Conservation (phyloP, 768 basidiomycete genomes). For the Fomitopsis serialis region DNA sequence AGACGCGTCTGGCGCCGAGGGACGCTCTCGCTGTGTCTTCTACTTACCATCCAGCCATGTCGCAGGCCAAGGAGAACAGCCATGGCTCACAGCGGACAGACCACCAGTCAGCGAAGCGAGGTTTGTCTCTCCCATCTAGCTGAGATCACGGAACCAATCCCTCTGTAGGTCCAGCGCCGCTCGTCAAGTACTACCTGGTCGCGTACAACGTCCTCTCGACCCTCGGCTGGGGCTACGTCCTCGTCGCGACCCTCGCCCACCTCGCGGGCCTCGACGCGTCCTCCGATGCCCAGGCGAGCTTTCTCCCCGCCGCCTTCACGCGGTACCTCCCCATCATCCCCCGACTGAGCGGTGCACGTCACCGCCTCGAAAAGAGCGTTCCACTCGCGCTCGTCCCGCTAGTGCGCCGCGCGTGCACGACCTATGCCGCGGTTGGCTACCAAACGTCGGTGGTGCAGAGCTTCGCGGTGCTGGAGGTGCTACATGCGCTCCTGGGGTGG, state of each 20-base stretch:
- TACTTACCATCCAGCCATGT: neutral
- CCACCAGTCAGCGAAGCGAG: neutral
- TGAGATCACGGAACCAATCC: neutral
- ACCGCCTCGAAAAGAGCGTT: conserved; percentile 14
- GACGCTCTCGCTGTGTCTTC: no score
- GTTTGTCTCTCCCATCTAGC: neutral
- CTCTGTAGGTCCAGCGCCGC: conserved; percentile 13
- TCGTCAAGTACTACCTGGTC: conserved; percentile 57
- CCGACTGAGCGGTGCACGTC: conserved; percentile 4
- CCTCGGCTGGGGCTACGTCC: conserved; percentile 70
- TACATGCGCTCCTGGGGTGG: conserved; percentile 74
- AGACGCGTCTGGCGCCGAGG: no score
- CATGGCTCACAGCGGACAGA: neutral
- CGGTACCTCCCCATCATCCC: conserved; percentile 9
- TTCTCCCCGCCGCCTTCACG: conserved; percentile 1
- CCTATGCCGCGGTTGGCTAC: conserved; percentile 56
- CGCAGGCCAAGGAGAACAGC: neutral
- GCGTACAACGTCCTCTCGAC: conserved; percentile 75
- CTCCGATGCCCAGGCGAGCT: neutral
- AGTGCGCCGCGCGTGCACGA: conserved; percentile 47
- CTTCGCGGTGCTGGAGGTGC: conserved; percentile 75
- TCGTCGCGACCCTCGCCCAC: conserved; percentile 48
- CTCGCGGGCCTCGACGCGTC: conserved; percentile 24
- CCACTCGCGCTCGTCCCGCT: conserved; percentile 37
- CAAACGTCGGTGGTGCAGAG: conserved; percentile 75